Percentiles rank a stretch among this genome's conserved stretches.
phyloP scores from a whole-genome alignment of 768 basidiomycete species.

The Hygrophorus pudorinus region DNA sequence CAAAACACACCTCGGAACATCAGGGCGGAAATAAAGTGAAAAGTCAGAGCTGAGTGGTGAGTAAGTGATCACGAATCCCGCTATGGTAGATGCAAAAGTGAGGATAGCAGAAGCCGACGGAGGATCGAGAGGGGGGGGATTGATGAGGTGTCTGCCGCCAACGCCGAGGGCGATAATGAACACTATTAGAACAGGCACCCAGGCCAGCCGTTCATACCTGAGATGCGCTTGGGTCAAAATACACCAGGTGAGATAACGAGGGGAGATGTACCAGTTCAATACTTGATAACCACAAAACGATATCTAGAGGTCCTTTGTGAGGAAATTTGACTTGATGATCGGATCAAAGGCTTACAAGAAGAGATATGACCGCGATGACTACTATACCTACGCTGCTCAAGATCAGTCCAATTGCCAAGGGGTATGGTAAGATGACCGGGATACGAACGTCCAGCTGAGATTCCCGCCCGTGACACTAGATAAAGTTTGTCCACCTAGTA shows the following conservation, averaged over 20 bases:
- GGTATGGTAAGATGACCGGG: background rate
- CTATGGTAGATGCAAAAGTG: constrained; percentile 39
- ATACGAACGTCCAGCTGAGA: constrained; percentile 23
- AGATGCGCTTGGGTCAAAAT: background rate
- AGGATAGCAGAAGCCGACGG: constrained; percentile 33
- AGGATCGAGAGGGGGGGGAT: constrained; percentile 23
- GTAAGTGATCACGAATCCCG: constrained; percentile 44
- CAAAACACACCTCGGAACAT: constrained; percentile 30
- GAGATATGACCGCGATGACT: constrained; percentile 41
- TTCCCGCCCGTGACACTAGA: constrained; percentile 19
- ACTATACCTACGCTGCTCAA: constrained; percentile 40
- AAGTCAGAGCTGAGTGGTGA: constrained; percentile 42
- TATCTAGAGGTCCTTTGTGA: too few species aligned
- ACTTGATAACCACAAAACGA: constrained; percentile 48
- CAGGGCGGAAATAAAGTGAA: constrained; percentile 39
- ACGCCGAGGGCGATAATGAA: constrained; percentile 44
- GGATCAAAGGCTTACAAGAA: too few species aligned
- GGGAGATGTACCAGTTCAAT: constrained; percentile 31
- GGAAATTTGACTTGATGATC: too few species aligned
- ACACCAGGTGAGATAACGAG: background rate
- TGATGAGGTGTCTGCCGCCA: constrained; percentile 38
- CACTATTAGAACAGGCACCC: constrained; percentile 48
- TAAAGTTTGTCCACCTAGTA: constrained; percentile 42
- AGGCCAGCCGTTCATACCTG: constrained; percentile 47
- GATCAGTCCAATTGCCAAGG: background rate